Evolutionary conservation across 208 protist species (phyloP).

Genomic region (Trypanosoma rangeli): DNA sequence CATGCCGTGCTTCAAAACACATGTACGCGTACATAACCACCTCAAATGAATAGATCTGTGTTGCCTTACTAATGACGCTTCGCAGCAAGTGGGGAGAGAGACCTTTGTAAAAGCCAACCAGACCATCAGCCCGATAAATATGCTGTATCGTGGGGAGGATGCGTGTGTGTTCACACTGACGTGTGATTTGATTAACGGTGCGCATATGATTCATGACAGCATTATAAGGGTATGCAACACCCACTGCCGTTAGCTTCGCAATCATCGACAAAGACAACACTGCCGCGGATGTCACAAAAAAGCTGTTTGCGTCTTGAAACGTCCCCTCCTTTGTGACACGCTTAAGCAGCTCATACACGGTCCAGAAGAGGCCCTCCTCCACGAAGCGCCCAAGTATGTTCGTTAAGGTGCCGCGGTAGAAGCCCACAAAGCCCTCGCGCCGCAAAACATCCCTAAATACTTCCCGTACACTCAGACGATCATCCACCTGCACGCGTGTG

Average conservation of each 20-base stretch:
- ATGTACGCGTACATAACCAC: constrained; percentile 78
- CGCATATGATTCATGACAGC: constrained; percentile 90
- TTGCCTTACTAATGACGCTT: constrained; percentile 83
- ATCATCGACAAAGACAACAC: constrained; percentile 84
- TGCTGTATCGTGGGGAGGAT: constrained; percentile 67
- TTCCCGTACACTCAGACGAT: constrained; percentile 69
- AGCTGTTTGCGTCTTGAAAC: constrained; percentile 45
- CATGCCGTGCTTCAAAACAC: not conserved
- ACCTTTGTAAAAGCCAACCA: constrained; percentile 91
- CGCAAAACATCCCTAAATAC: constrained; percentile 67
- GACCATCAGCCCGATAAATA: constrained; percentile 70
- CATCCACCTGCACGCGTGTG: constrained; percentile 85
- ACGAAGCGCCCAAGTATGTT: constrained; percentile 85
- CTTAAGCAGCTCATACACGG: constrained; percentile 86
- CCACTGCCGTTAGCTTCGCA: constrained; percentile 67
- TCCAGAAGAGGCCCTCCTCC: constrained; percentile 88
- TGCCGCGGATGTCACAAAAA: constrained; percentile 57
- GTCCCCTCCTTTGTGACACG: constrained; percentile 61
- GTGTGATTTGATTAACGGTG: constrained; percentile 81
- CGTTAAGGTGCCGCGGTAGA: constrained; percentile 87
- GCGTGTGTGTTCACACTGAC: constrained; percentile 68
- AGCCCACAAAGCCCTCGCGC: constrained; percentile 66
- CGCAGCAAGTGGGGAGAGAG: constrained; percentile 82
- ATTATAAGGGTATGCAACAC: constrained; percentile 90
- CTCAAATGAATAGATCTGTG: constrained; percentile 89